Percentiles rank a stretch among this genome's conserved stretches.
Evolutionary conservation across 257 asterid species (phyloP).

Genomic region (Cynanchum wilfordii): DNA sequence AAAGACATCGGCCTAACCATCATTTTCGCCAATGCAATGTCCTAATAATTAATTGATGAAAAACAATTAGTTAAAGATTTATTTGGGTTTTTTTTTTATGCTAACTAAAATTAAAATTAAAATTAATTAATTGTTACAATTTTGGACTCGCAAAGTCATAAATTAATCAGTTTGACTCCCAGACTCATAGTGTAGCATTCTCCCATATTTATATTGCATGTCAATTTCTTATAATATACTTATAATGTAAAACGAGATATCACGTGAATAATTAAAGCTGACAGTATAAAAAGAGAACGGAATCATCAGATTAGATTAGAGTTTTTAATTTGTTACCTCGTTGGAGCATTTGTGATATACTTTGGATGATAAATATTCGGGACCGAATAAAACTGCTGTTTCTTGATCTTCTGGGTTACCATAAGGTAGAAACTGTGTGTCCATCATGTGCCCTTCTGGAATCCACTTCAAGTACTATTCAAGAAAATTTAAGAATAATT

Average conservation of each 20-base stretch:
- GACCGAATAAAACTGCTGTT: background rate
- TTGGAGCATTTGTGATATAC: background rate
- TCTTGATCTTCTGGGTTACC: background rate
- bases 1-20: constrained; percentile 8
- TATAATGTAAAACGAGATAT: too few species aligned
- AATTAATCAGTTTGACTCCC: too few species aligned
- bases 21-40: constrained; percentile 7
- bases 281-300: background rate
- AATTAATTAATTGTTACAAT: background rate
- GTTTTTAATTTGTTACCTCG: background rate
- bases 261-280: background rate
- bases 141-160: too few species aligned
- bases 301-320: background rate
- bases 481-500: background rate
- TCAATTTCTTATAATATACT: too few species aligned
- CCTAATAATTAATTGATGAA: background rate
- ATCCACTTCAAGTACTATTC: constrained; percentile 1
- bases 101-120: background rate
- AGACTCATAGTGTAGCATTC: too few species aligned
- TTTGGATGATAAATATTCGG: background rate
- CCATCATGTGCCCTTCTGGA: constrained; percentile 9
- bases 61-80: too few species aligned
- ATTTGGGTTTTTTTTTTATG: background rate
- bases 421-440: constrained; percentile 1
- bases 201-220: too few species aligned